Conservation (phyloP, 192 early-diverging fungal species). For the Funneliformis geosporum region DNA sequence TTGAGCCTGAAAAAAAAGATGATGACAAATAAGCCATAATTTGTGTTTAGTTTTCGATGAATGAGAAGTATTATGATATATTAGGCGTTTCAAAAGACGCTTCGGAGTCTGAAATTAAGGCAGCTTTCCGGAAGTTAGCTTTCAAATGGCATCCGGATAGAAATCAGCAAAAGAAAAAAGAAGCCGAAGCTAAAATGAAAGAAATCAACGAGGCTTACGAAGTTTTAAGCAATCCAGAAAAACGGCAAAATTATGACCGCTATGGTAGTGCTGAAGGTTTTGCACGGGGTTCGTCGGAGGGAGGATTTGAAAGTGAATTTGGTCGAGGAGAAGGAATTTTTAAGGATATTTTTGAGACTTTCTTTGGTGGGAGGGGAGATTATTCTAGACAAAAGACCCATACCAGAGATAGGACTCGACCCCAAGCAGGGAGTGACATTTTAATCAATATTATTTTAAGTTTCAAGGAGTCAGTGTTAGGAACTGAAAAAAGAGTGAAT, state of each 20-base stretch:
- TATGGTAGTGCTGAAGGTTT: conserved; percentile 89
- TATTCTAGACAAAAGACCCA: conserved; percentile 67
- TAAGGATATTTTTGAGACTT: conserved; percentile 52
- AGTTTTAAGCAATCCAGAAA: conserved; percentile 74
- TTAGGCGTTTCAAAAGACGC: conserved; percentile 64
- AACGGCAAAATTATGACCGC: conserved; percentile 90
- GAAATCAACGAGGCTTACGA: conserved; percentile 93
- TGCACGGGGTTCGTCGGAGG: conserved; percentile 59
- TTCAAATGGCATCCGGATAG: conserved; percentile 71
- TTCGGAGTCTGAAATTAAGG: conserved; percentile 68
- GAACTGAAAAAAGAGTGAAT: background rate
- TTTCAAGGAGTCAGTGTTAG: conserved; percentile 18
- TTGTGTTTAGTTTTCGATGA: too few species aligned
- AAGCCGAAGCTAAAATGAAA: conserved; percentile 80
- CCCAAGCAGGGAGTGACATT: background rate
- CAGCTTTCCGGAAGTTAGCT: conserved; percentile 69
- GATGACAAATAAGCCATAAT: too few species aligned
- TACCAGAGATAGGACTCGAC: background rate
- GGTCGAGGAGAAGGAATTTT: background rate
- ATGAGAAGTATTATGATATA: conserved; percentile 73
- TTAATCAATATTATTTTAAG: background rate
- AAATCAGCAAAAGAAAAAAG: background rate
- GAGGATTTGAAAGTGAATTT: background rate
- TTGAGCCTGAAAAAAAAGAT: too few species aligned
- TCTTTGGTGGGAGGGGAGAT: conserved; percentile 88